Conservation (phyloP, 768 basidiomycete species). For the Pisolithus orientalis region DNA sequence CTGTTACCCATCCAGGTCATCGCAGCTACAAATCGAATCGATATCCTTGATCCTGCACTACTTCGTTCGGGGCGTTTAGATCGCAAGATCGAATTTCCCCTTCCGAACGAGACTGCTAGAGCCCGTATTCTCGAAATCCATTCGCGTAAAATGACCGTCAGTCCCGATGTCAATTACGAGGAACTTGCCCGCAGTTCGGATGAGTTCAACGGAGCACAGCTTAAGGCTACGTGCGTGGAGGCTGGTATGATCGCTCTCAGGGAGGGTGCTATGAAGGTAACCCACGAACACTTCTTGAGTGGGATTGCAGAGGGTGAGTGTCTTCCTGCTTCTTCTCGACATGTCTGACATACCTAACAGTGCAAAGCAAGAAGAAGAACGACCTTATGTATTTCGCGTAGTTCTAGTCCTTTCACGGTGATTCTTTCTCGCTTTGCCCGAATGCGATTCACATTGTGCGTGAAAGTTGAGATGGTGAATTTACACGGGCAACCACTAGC, state of each 20-base stretch:
- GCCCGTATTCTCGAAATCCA: slow-evolving; percentile 96
- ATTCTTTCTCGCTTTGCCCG: neutral
- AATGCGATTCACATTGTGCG: neutral
- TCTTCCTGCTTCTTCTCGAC: neutral
- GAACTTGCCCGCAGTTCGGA: slow-evolving; percentile 96
- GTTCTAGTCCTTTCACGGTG: slow-evolving; percentile 7
- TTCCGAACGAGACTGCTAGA: slow-evolving; percentile 94
- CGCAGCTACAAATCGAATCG: slow-evolving; percentile 97
- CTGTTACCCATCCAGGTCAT: slow-evolving; percentile 61
- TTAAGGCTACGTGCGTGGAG: slow-evolving; percentile 98
- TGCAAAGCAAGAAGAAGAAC: slow-evolving; percentile 99
- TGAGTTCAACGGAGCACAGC: slow-evolving; percentile 95
- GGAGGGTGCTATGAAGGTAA: slow-evolving; percentile 83
- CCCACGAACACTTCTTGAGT: slow-evolving; percentile 94
- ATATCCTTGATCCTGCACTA: slow-evolving; percentile 97
- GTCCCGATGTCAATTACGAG: slow-evolving; percentile 89
- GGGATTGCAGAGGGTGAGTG: slow-evolving; percentile 80
- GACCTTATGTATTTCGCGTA: slow-evolving; percentile 92
- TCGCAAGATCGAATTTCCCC: slow-evolving; percentile 97
- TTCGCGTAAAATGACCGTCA: slow-evolving; percentile 90
- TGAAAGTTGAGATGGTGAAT: neutral
- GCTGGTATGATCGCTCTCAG: slow-evolving; percentile 98
- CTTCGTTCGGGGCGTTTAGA: slow-evolving; percentile 96
- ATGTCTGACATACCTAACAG: slow-evolving; percentile 38
- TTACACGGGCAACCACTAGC: too few species aligned